Conservation (phyloP, 2,329 filamentous ascomycete species). For the Venturia asperata region DNA sequence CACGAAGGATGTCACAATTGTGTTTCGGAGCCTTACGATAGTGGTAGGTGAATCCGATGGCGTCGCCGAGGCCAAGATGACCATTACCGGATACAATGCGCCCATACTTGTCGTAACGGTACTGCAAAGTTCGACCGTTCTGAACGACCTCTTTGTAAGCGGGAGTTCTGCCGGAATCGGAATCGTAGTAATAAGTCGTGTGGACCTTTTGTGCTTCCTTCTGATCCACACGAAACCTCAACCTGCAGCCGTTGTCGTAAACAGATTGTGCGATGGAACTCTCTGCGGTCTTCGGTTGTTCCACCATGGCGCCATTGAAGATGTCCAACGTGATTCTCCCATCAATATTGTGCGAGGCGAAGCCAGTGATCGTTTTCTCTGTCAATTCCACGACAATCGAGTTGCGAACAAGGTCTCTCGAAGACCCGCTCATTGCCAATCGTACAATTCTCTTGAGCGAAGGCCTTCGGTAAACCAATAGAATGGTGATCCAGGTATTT, state of each 20-base stretch:
- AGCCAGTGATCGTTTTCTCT: constrained; percentile 12
- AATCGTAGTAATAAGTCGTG: constrained; percentile 7
- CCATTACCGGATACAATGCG: constrained; percentile 1
- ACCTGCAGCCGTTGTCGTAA: constrained; percentile 2
- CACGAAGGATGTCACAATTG: constrained; percentile 10
- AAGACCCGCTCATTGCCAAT: neutral
- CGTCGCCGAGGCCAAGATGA: constrained; percentile 23
- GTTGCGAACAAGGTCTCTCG: constrained; percentile 10
- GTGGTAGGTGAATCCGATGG: constrained; percentile 6
- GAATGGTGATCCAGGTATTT: constrained; percentile 10
- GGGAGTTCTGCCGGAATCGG: neutral
- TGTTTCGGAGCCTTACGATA: constrained; percentile 15
- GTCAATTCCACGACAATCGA: constrained; percentile 5
- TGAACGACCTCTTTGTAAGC: constrained; percentile 10
- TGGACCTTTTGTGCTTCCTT: neutral
- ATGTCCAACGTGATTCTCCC: constrained; percentile 11
- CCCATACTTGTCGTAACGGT: constrained; percentile 9
- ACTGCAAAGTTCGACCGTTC: neutral
- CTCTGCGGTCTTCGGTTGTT: constrained; percentile 1
- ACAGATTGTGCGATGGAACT: constrained; percentile 5
- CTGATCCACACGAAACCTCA: neutral
- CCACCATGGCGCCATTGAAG: constrained; percentile 11
- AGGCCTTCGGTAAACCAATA: constrained; percentile 4
- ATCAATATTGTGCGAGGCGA: constrained; percentile 8
- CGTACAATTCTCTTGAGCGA: neutral